These are phyloP conservation scores for Spiraea crenata DNA, from an alignment of 331 rosid species.

Conservation along the genomic window DNA sequence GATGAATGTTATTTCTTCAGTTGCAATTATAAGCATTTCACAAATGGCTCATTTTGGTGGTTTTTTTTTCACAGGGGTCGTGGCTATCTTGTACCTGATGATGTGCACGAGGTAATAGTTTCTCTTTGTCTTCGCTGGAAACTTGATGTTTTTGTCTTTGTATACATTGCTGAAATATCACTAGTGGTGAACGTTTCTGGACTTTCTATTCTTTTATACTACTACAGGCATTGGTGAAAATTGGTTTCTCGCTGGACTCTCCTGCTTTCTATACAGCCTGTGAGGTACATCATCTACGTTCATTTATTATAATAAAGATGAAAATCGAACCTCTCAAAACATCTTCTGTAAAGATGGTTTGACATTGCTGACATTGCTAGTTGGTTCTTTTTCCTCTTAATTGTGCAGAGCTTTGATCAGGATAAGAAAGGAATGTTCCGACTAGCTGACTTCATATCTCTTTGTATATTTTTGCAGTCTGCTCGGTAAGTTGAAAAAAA, in stretches of 20 bases:
- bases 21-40: conserved; percentile 3
- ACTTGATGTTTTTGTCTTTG: not conserved
- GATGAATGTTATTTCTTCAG: not conserved
- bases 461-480: conserved; percentile 79
- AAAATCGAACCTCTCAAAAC: too few species aligned
- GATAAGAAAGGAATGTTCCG: conserved; percentile 70
- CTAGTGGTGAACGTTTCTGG: not conserved
- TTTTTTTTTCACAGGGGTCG: conserved; percentile 59
- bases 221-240: conserved; percentile 68
- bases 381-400: conserved; percentile 16
- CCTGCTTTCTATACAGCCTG: too few species aligned
- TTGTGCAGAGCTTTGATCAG: conserved; percentile 84
- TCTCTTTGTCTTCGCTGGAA: not conserved
- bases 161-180: not conserved
- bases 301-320: too few species aligned
- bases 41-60: not conserved
- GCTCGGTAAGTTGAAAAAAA: conserved; percentile 54
- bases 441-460: conserved; percentile 80
- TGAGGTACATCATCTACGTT: too few species aligned
- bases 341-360: too few species aligned
- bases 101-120: conserved; percentile 62
- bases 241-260: too few species aligned
- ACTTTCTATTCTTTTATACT: conserved; percentile 18
- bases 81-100: conserved; percentile 72
- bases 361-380: conserved; percentile 2